Conservation (phyloP, 1,284 basidiomycete genomes). For the Ustilago curta region DNA sequence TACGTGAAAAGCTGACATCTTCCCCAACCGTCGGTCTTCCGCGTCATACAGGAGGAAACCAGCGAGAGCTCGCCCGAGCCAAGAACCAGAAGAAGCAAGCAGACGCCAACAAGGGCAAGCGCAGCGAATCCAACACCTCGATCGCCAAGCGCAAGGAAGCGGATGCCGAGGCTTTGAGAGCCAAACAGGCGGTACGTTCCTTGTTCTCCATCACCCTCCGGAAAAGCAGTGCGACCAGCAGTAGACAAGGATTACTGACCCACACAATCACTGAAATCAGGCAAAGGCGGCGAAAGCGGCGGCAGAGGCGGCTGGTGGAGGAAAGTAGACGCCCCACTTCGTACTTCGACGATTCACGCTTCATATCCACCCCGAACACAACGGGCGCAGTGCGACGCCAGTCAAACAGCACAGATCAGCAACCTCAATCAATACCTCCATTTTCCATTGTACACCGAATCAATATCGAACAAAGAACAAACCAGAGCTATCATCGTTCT, state of each 20-base stretch:
- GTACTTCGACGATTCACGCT: too few species aligned
- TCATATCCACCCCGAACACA: too few species aligned
- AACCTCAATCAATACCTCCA: background rate
- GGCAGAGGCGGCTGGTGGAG: slow-evolving; percentile 31
- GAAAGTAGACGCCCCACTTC: slow-evolving; percentile 12
- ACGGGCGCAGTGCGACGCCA: background rate
- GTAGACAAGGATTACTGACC: background rate
- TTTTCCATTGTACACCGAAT: slow-evolving; percentile 9
- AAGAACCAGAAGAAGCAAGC: slow-evolving; percentile 68
- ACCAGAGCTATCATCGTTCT: background rate
- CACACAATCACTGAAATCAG: slow-evolving; percentile 5
- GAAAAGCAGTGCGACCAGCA: background rate
- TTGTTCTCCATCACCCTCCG: background rate
- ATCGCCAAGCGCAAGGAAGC: slow-evolving; percentile 61
- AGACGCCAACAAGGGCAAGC: slow-evolving; percentile 60
- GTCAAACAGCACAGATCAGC: slow-evolving; percentile 1
- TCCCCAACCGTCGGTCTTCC: too few species aligned
- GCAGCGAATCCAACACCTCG: slow-evolving; percentile 53
- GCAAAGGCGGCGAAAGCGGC: slow-evolving; percentile 47
- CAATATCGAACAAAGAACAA: background rate
- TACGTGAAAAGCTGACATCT: background rate
- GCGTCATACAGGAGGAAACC: slow-evolving; percentile 62
- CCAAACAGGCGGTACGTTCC: slow-evolving; percentile 66
- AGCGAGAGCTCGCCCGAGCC: slow-evolving; percentile 65
- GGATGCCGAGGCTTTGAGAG: slow-evolving; percentile 61